Evolutionary conservation across 2,329 filamentous ascomycete genomes (phyloP).

Genomic region (Aspergillus melleus): DNA sequence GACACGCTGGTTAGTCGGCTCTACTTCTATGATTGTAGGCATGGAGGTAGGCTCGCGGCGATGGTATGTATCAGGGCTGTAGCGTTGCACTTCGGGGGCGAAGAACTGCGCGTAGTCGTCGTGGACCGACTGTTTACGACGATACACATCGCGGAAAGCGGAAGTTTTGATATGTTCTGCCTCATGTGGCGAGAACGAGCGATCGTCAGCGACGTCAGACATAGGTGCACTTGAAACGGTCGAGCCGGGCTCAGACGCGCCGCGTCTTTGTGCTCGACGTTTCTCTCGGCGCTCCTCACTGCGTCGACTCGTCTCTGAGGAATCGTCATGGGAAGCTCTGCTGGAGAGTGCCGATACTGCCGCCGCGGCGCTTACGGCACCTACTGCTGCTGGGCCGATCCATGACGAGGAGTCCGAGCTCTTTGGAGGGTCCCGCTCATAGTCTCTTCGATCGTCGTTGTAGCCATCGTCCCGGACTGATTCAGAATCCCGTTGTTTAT

Average conservation of each 20-base stretch:
- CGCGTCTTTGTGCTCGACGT: slow-evolving; percentile 42
- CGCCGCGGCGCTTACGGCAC: slow-evolving; percentile 51
- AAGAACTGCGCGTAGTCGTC: slow-evolving; percentile 47
- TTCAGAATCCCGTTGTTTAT: slow-evolving; percentile 23
- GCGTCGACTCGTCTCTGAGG: slow-evolving; percentile 32
- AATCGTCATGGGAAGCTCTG: slow-evolving; percentile 27
- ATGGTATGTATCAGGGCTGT: slow-evolving; percentile 39
- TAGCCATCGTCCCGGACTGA: slow-evolving; percentile 14
- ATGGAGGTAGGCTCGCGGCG: slow-evolving; percentile 20
- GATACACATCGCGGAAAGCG: slow-evolving; percentile 30
- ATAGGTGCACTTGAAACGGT: slow-evolving; percentile 26
- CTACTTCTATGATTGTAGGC: slow-evolving; percentile 33
- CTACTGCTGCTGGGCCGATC: slow-evolving; percentile 47
- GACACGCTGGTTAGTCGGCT: slow-evolving; percentile 27
- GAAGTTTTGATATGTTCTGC: slow-evolving; percentile 25
- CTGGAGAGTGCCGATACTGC: slow-evolving; percentile 44
- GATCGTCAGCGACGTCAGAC: slow-evolving; percentile 24
- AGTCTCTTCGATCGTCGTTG: slow-evolving; percentile 2
- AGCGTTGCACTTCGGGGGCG: slow-evolving; percentile 40
- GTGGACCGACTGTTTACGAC: slow-evolving; percentile 36
- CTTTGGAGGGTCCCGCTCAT: slow-evolving; percentile 13
- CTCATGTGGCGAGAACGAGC: slow-evolving; percentile 11
- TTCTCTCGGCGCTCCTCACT: slow-evolving; percentile 39
- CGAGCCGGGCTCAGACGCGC: slow-evolving; percentile 22
- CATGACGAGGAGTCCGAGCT: slow-evolving; percentile 35